Percentiles rank a stretch among this genome's conserved stretches.
Evolutionary conservation across 148 eudicot species (phyloP).

Genomic region (Nepenthes gracilis): DNA sequence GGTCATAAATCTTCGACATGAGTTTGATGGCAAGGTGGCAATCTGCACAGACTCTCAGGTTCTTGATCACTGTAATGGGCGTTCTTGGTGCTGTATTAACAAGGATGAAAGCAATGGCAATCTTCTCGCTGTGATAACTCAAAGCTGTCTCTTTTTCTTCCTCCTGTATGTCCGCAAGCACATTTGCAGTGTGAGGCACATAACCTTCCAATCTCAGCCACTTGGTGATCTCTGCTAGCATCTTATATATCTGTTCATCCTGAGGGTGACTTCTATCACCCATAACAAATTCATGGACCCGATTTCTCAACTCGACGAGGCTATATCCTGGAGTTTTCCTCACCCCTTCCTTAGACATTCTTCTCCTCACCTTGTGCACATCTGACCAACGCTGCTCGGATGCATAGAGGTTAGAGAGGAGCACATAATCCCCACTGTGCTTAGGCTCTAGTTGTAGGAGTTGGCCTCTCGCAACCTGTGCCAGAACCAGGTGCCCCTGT

Average conservation of each 20-base stretch:
- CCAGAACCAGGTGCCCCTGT: slow-evolving; percentile 36
- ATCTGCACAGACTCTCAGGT: slow-evolving; percentile 69
- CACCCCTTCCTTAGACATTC: slow-evolving; percentile 51
- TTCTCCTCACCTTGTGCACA: slow-evolving; percentile 44
- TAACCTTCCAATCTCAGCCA: slow-evolving; percentile 56
- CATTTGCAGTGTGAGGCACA: slow-evolving; percentile 44
- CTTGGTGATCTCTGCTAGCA: slow-evolving; percentile 50
- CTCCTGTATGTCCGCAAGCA: slow-evolving; percentile 75
- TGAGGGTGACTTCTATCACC: slow-evolving; percentile 67
- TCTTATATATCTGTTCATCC: slow-evolving; percentile 45
- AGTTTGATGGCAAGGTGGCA: slow-evolving; percentile 70
- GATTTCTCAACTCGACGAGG: slow-evolving; percentile 59
- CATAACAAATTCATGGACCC: slow-evolving; percentile 56
- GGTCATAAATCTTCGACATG: slow-evolving; percentile 39
- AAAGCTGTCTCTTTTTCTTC: slow-evolving; percentile 84
- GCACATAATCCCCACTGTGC: slow-evolving; percentile 73
- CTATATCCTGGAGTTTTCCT: slow-evolving; percentile 61
- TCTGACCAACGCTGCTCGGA: slow-evolving; percentile 62
- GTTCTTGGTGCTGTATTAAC: slow-evolving; percentile 44
- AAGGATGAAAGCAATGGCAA: slow-evolving; percentile 74
- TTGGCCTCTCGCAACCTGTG: slow-evolving; percentile 40
- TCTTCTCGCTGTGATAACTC: slow-evolving; percentile 73
- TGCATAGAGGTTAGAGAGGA: slow-evolving; percentile 75
- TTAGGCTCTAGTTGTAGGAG: slow-evolving; percentile 54
- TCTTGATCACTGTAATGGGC: slow-evolving; percentile 61